Conservation (phyloP, 441 rosid genomes). For the Melastoma candidum region DNA sequence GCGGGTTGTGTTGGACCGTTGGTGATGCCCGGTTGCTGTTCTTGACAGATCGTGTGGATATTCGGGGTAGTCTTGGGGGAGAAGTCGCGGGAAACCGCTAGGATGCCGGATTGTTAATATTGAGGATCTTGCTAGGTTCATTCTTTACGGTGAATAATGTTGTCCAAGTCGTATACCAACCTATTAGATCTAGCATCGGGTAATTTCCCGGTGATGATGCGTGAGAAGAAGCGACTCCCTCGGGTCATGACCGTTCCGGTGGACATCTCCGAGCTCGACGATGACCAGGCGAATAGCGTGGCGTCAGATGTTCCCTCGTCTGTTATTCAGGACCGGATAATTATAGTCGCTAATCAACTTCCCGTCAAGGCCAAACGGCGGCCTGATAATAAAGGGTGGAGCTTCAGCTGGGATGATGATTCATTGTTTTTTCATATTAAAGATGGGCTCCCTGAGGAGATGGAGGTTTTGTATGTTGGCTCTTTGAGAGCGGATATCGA, state of each 20-base stretch:
- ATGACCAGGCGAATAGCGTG: slow-evolving; percentile 65
- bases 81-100: slow-evolving; percentile 1
- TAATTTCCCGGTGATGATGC: slow-evolving; percentile 55
- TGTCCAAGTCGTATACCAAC: slow-evolving; percentile 72
- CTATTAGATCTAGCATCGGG: slow-evolving; percentile 82
- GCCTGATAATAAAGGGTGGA: slow-evolving; percentile 74
- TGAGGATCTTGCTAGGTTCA: slow-evolving; percentile 13
- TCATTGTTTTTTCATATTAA: slow-evolving; percentile 51
- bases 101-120: slow-evolving; percentile 18
- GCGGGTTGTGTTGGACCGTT: too few species aligned
- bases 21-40: slow-evolving; percentile 27
- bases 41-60: slow-evolving; percentile 17
- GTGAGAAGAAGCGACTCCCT: slow-evolving; percentile 54
- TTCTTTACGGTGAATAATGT: slow-evolving; percentile 31
- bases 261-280: slow-evolving; percentile 72
- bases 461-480: slow-evolving; percentile 76
- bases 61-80: slow-evolving; percentile 3
- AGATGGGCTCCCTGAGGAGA: slow-evolving; percentile 72
- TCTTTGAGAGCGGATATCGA: slow-evolving; percentile 55
- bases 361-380: slow-evolving; percentile 78
- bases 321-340: slow-evolving; percentile 43
- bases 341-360: slow-evolving; percentile 42
- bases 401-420: slow-evolving; percentile 75
- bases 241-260: slow-evolving; percentile 76
- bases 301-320: slow-evolving; percentile 60